Evolutionary conservation across 345 rosid genomes (phyloP), one percentile per base, ranked within the genome.

Genomic region (Geranium brycei): DNA sequence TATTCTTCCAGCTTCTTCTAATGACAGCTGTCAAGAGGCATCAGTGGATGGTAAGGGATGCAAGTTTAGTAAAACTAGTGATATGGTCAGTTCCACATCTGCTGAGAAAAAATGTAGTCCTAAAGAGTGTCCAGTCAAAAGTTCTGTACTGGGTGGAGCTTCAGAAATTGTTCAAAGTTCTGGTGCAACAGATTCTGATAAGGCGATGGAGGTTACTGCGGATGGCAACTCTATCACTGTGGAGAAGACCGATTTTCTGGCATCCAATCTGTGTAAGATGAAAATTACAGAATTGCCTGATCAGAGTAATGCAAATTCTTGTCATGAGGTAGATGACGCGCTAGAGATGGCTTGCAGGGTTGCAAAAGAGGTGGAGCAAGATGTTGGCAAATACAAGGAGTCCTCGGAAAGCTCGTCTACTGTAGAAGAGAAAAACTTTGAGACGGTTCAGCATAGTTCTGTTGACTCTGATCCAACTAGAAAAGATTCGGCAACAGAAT

Each of bases 1-100:
- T 7, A 47, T 62, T 31, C 63, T 66, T 62, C 70, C 70, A 66
- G 63, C 70, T 62, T 66, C 74, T 66, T 66, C 67, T 14, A 57
- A 65, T 57, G 69, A 71, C 13, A 71, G 69, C 66, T 71, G 38
- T 17, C 66, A 65, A 58, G 66, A 61, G 12, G 58, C 61, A 19
- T 61, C 69, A 23, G 51, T 12, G 51, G 65, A 65, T 65, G 66
- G 57, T 31, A 71, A 61, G 38, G 30, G 62, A 28, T 57, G 66
- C 62, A 63, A 71, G 28, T 60, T 13, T 59, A 51, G 19, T 51
- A 62, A 40, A 19, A 18, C 8, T 31, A 41, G 59, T 41, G 53
- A 16, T 30, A 47, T 19, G 41, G 63, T 57, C 47, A 19, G 55
- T 57, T 66, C 63, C 55, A 57, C 18, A 32, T 62, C 6, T 51